Evolutionary conservation across 2,329 filamentous ascomycete genomes (phyloP).

Genomic region (Knufia fluminis): DNA sequence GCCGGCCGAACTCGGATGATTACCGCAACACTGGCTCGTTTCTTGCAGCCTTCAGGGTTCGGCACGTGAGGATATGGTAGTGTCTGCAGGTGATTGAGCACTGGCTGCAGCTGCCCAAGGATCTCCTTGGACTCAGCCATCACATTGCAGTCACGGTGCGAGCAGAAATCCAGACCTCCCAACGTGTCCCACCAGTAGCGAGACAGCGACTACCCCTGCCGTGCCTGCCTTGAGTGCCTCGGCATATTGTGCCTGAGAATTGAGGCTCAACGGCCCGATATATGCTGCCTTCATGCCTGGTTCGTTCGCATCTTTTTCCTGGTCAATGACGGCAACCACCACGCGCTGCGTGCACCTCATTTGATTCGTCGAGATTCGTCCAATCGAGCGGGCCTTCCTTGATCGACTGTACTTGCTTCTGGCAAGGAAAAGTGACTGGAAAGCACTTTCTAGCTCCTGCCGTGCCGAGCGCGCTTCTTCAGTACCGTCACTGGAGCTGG

Average conservation of each 20-base stretch:
- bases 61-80: conserved; percentile 36
- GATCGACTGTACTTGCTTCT: neutral
- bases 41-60: conserved; percentile 41
- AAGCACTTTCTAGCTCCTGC: neutral
- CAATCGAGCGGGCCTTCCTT: neutral
- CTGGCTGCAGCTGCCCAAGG: conserved; percentile 14
- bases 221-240: too few relatives aligned
- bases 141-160: neutral
- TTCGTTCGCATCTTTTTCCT: neutral
- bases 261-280: too few relatives aligned
- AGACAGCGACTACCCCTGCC: neutral
- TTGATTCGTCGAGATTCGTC: neutral
- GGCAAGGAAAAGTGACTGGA: neutral
- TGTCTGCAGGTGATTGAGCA: conserved; percentile 16
- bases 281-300: too few relatives aligned
- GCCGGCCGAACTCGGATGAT: conserved; percentile 54
- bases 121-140: conserved; percentile 19
- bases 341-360: neutral
- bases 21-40: conserved; percentile 57
- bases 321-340: neutral
- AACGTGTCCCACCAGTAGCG: neutral
- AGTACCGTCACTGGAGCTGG: too few relatives aligned
- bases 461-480: neutral
- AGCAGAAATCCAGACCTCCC: neutral
- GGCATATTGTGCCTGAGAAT: too few relatives aligned